phyloP scores from a whole-genome alignment of 2,329 filamentous ascomycete species.

The Sarocladium brachiariae region DNA sequence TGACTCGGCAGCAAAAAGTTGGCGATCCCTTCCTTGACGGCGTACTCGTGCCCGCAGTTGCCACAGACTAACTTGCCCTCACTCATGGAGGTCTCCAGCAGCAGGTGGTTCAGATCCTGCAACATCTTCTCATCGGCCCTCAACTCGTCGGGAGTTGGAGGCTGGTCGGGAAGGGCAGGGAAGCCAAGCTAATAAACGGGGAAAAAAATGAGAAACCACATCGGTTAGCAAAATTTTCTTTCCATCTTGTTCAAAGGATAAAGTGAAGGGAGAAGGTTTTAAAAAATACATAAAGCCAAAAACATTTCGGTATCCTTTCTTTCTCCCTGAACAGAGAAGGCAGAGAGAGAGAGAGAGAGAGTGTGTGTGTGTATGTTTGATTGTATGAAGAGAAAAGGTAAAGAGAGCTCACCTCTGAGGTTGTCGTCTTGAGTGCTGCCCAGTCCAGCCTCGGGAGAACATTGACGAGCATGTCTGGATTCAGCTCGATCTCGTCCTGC shows the following conservation, averaged over 20 bases:
- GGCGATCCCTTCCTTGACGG: slow-evolving; percentile 89
- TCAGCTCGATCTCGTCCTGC: slow-evolving; percentile 76
- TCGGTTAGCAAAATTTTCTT: no score
- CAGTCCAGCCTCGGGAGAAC: slow-evolving; percentile 85
- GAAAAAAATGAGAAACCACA: no score
- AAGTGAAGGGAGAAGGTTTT: no score
- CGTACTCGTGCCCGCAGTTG: slow-evolving; percentile 89
- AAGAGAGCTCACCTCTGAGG: slow-evolving; percentile 59
- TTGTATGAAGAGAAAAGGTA: no score
- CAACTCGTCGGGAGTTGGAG: slow-evolving; percentile 56
- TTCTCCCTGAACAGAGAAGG: no score
- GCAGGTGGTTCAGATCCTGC: slow-evolving; percentile 69
- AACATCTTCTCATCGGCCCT: slow-evolving; percentile 62
- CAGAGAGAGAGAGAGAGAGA: no score
- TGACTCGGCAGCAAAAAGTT: slow-evolving; percentile 94
- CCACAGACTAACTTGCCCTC: slow-evolving; percentile 87
- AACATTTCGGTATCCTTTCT: no score
- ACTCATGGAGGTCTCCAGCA: slow-evolving; percentile 83
- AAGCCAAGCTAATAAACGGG: slow-evolving; percentile 86
- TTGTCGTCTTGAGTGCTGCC: slow-evolving; percentile 68
- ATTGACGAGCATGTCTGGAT: slow-evolving; percentile 73
- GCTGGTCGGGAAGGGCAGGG: slow-evolving; percentile 58
- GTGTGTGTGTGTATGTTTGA: no score
- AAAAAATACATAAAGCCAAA: no score
- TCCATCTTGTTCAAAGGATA: no score